phyloP scores from a whole-genome alignment of 208 protist species.

The Acanthamoeba culbertsoni region DNA sequence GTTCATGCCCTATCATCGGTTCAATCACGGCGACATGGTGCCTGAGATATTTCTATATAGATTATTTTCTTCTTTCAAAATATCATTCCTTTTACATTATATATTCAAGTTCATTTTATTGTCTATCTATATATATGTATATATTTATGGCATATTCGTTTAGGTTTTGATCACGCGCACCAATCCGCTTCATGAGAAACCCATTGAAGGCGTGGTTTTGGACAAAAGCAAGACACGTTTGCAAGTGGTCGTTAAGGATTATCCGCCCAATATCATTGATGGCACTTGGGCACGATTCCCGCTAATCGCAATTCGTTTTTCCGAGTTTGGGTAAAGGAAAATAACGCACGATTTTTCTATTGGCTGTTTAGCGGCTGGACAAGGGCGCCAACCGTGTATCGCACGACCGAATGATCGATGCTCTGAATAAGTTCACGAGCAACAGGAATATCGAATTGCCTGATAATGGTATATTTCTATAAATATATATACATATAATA shows the following conservation, averaged over 20 bases:
- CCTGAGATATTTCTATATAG: background rate
- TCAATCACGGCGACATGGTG: conserved; percentile 16
- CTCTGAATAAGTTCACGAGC: conserved; percentile 34
- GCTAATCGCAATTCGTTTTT: background rate
- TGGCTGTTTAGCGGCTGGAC: conserved; percentile 14
- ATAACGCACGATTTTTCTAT: too few relatives aligned
- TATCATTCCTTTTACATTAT: background rate
- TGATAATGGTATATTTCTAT: background rate
- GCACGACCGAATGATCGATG: conserved; percentile 52
- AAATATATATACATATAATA: too few relatives aligned
- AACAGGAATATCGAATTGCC: background rate
- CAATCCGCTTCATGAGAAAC: background rate
- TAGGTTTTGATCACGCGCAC: background rate
- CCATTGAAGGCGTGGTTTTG: background rate
- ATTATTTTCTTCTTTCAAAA: background rate
- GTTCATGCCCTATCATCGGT: background rate
- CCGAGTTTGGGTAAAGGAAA: background rate
- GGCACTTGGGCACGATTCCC: background rate
- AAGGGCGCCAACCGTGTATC: conserved; percentile 50
- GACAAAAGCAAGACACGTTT: background rate
- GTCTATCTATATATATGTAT: too few relatives aligned
- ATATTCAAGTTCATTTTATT: too few relatives aligned
- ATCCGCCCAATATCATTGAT: background rate
- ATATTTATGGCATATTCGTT: too few relatives aligned
- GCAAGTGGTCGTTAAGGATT: conserved; percentile 3